A percentile compares a stretch with the other conserved stretches of the same genome.
These are phyloP conservation scores for Colletotrichum spaethianum DNA, from an alignment of 2,329 filamentous ascomycete genomes.

Conservation along the genomic window DNA sequence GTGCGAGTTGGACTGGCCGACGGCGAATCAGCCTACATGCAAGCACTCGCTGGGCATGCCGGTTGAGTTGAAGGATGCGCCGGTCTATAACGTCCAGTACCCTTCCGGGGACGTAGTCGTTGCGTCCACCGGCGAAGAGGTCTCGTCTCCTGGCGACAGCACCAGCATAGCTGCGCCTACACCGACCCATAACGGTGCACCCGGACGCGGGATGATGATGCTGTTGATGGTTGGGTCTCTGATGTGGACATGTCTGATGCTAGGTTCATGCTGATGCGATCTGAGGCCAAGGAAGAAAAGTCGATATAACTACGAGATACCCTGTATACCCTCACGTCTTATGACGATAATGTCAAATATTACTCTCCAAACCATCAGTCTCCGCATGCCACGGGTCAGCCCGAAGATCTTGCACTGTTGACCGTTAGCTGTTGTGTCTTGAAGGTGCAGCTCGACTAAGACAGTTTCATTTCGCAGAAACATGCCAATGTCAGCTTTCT, in stretches of 20 bases:
- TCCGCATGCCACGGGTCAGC: neutral
- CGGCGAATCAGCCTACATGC: constrained; percentile 61
- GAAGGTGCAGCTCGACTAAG: neutral
- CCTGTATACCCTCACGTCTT: constrained; percentile 28
- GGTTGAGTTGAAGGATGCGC: constrained; percentile 51
- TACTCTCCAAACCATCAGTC: neutral
- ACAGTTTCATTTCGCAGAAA: neutral
- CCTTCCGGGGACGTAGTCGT: constrained; percentile 58
- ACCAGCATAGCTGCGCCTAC: constrained; percentile 28
- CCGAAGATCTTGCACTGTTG: neutral
- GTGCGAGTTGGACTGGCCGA: constrained; percentile 60
- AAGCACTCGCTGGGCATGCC: constrained; percentile 57
- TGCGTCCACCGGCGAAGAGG: constrained; percentile 46
- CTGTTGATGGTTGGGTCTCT: constrained; percentile 22
- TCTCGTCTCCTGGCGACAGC: constrained; percentile 13
- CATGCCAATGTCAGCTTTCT: neutral
- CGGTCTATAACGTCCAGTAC: constrained; percentile 65
- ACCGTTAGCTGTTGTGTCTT: neutral
- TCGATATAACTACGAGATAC: constrained; percentile 33
- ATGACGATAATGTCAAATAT: constrained; percentile 37
- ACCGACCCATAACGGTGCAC: constrained; percentile 26
- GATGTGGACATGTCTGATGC: constrained; percentile 25
- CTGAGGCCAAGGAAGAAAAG: neutral
- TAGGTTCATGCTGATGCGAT: constrained; percentile 13
- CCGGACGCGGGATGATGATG: neutral